phyloP scores from a whole-genome alignment of 345 rosid genomes.

The Litchi chinensis region DNA sequence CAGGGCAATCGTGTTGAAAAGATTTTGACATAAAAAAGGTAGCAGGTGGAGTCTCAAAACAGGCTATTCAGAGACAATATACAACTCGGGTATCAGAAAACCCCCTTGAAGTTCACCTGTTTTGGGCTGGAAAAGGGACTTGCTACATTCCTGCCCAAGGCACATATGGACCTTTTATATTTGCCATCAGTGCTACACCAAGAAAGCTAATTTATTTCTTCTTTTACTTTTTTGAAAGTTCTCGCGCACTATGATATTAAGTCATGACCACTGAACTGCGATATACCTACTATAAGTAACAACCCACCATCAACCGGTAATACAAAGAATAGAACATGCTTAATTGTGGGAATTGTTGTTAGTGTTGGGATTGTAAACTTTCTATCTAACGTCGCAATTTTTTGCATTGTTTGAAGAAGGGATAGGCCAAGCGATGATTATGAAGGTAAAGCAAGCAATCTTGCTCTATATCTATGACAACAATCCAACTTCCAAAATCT shows the following conservation, averaged over 20 bases:
- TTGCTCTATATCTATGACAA: background rate
- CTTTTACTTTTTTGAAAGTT: background rate
- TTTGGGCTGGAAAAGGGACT: constrained; percentile 44
- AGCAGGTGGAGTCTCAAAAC: constrained; percentile 28
- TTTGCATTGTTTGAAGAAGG: constrained; percentile 43
- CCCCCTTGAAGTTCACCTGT: constrained; percentile 38
- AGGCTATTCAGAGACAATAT: constrained; percentile 26
- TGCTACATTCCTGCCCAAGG: constrained; percentile 32
- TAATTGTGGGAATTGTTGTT: constrained; percentile 45
- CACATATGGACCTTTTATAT: constrained; percentile 39
- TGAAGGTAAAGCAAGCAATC: constrained; percentile 49
- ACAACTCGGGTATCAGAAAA: constrained; percentile 30
- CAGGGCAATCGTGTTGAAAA: constrained; percentile 50
- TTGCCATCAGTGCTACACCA: constrained; percentile 64
- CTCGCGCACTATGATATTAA: background rate
- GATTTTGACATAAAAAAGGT: constrained; percentile 45
- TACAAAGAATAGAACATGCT: constrained; percentile 40
- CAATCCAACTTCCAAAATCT: background rate
- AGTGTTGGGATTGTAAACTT: too few relatives aligned
- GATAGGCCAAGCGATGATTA: constrained; percentile 41
- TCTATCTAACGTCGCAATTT: background rate
- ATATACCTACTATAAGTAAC: constrained; percentile 54
- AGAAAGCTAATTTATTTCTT: constrained; percentile 27
- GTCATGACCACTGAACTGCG: constrained; percentile 21
- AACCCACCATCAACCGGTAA: constrained; percentile 33